These are phyloP conservation scores for Pichia sp. DNA, from an alignment of 1,139 yeast genomes.

Conservation along the genomic window DNA sequence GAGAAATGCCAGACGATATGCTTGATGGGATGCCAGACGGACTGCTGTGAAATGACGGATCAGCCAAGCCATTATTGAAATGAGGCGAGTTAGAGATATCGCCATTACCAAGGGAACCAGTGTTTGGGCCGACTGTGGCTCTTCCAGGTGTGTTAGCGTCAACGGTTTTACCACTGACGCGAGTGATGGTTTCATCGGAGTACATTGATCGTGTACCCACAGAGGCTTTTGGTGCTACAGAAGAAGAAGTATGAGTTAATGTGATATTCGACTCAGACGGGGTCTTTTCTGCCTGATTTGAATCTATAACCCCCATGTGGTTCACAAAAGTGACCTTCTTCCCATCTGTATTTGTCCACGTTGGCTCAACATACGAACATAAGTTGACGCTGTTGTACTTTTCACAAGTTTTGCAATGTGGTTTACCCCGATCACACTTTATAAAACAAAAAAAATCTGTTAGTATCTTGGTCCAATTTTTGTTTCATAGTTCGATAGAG, in stretches of 20 bases:
- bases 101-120: background rate
- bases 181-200: background rate
- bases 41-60: background rate
- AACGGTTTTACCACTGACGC: background rate
- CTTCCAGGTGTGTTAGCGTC: background rate
- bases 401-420: constrained; percentile 66
- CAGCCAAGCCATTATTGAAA: background rate
- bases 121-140: background rate
- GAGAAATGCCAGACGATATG: background rate
- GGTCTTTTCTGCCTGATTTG: background rate
- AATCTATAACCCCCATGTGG: background rate
- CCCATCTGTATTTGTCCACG: constrained; percentile 37
- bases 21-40: background rate
- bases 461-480: background rate
- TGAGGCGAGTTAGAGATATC: background rate
- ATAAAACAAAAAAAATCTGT: background rate
- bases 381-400: constrained; percentile 63
- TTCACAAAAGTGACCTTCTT: constrained; percentile 5
- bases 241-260: no score
- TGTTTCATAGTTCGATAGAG: no score
- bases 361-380: constrained; percentile 57
- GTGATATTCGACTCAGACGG: no score
- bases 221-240: no score
- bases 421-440: constrained; percentile 55
- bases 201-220: background rate